Evolutionary conservation across 345 rosid species (phyloP).

Genomic region (Dovyalis caffra): DNA sequence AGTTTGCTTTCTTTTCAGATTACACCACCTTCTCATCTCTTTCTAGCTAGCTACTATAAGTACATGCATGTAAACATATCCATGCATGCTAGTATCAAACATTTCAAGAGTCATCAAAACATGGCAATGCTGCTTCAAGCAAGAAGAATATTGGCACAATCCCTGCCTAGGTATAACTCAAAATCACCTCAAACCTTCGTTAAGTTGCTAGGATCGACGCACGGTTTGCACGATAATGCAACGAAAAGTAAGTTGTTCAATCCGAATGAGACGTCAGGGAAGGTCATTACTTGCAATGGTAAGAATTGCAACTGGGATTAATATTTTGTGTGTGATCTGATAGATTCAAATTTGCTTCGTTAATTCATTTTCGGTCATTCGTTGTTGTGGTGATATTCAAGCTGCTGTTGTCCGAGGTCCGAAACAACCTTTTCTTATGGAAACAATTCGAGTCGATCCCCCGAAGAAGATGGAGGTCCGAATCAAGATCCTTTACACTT

Average conservation of each 20-base stretch:
- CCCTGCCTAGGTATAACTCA: neutral
- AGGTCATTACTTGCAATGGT: constrained; percentile 45
- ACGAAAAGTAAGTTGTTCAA: neutral
- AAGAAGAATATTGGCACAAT: neutral
- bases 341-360: neutral
- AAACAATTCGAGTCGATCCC: constrained; percentile 61
- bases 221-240: neutral
- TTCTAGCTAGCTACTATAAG: too few relatives aligned
- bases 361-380: too few relatives aligned
- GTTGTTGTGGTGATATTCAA: constrained; percentile 15
- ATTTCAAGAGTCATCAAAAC: neutral
- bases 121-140: neutral
- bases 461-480: constrained; percentile 65
- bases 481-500: constrained; percentile 52
- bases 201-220: neutral
- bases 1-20: too few relatives aligned
- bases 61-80: neutral
- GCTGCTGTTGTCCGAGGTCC: constrained; percentile 68
- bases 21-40: too few relatives aligned
- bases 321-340: too few relatives aligned
- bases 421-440: constrained; percentile 46
- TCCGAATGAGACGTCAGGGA: constrained; percentile 25
- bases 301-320: neutral
- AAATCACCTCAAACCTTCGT: neutral
- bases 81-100: neutral